Evolutionary conservation across 345 rosid genomes (phyloP).

Genomic region (Aethionema arabicum): DNA sequence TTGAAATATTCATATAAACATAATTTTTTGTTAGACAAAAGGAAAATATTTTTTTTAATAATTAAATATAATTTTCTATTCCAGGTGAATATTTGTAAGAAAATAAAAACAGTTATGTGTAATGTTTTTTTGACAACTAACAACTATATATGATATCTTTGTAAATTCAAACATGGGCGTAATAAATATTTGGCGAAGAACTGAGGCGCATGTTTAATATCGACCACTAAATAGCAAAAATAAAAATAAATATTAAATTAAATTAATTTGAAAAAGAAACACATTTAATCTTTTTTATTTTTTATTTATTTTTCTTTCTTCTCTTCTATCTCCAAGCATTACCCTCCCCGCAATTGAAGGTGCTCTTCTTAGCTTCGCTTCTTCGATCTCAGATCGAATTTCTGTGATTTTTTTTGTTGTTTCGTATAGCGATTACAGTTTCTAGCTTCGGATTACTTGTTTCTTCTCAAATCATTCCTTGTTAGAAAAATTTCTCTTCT

Average conservation of each 20-base stretch:
- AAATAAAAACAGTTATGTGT: too few relatives aligned
- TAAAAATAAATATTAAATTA: background rate
- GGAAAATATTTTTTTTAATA: too few relatives aligned
- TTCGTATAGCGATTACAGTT: background rate
- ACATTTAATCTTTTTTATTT: background rate
- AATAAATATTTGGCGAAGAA: slow-evolving; percentile 19
- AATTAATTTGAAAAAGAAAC: background rate
- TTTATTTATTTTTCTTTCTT: background rate
- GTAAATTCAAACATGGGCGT: slow-evolving; percentile 1
- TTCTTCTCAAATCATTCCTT: slow-evolving; percentile 20
- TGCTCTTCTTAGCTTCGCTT: slow-evolving; percentile 31
- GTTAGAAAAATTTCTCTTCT: background rate
- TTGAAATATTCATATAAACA: too few relatives aligned
- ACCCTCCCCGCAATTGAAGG: slow-evolving; percentile 36
- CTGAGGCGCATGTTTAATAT: slow-evolving; percentile 14
- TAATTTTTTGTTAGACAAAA: too few relatives aligned
- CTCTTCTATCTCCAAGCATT: slow-evolving; percentile 35
- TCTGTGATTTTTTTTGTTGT: background rate
- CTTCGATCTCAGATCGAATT: slow-evolving; percentile 35
- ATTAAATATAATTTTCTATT: too few relatives aligned
- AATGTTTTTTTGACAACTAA: too few relatives aligned
- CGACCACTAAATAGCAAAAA: slow-evolving; percentile 29
- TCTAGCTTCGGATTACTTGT: slow-evolving; percentile 21
- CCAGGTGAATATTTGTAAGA: too few relatives aligned
- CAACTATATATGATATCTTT: background rate